These are phyloP conservation scores for Drechmeria coniospora DNA, from an alignment of 2,329 filamentous ascomycete species.

Conservation along the genomic window DNA sequence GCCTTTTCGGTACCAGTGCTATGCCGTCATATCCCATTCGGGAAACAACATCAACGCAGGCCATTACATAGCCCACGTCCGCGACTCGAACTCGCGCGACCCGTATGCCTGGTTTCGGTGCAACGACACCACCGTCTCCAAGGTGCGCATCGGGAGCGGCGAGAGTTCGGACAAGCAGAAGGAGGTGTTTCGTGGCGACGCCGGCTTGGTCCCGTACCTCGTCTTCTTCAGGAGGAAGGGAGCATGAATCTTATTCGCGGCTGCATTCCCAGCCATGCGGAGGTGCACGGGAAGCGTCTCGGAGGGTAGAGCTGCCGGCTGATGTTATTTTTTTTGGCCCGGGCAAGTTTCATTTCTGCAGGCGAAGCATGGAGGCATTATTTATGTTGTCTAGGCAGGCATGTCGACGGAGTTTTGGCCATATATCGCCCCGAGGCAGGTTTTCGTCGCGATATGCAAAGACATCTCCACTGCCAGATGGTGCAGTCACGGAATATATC, in stretches of 20 bases:
- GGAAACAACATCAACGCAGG: slow-evolving; percentile 54
- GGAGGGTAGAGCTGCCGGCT: too few relatives aligned
- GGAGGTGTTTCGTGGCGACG: slow-evolving; percentile 22
- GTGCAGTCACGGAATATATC: too few relatives aligned
- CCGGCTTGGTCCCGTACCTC: slow-evolving; percentile 28
- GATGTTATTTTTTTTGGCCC: background rate
- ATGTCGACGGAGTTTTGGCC: too few relatives aligned
- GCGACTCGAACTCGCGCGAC: slow-evolving; percentile 33
- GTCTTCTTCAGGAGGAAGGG: slow-evolving; percentile 29
- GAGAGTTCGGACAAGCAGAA: slow-evolving; percentile 19
- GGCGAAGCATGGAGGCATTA: too few relatives aligned
- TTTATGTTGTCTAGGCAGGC: too few relatives aligned
- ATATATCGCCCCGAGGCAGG: too few relatives aligned
- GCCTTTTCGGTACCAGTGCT: slow-evolving; percentile 69
- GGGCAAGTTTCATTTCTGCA: too few relatives aligned
- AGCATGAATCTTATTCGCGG: too few relatives aligned
- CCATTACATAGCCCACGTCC: slow-evolving; percentile 65
- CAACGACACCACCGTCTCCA: slow-evolving; percentile 28
- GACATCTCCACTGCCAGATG: too few relatives aligned
- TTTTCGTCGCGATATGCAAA: too few relatives aligned
- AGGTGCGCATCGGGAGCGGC: slow-evolving; percentile 25
- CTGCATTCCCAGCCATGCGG: too few relatives aligned
- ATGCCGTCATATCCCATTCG: slow-evolving; percentile 67
- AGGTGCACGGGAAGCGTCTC: too few relatives aligned
- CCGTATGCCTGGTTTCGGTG: slow-evolving; percentile 32